Evolutionary conservation across 2,329 filamentous ascomycete genomes (phyloP).

Genomic region (Tolypocladium guangdongense): DNA sequence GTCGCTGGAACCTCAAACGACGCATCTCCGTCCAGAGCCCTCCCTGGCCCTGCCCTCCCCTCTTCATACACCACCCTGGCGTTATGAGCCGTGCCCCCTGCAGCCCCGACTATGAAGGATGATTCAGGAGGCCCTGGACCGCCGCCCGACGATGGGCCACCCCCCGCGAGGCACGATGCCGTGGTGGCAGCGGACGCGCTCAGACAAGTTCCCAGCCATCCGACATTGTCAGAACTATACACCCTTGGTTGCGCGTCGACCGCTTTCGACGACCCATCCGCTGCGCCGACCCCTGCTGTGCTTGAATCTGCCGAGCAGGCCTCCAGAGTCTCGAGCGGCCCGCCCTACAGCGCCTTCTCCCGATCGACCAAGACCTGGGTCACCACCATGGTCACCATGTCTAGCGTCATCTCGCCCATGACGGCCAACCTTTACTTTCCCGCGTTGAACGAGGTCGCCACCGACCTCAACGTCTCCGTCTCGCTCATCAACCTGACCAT

Average conservation of each 20-base stretch:
- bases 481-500: slow-evolving; percentile 36
- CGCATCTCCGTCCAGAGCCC: not conserved
- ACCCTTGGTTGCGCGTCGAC: not conserved
- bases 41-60: not conserved
- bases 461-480: slow-evolving; percentile 26
- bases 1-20: not conserved
- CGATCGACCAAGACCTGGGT: slow-evolving; percentile 38
- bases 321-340: slow-evolving; percentile 10
- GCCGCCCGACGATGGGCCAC: not conserved
- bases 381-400: slow-evolving; percentile 38
- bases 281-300: not conserved
- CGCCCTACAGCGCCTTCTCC: slow-evolving; percentile 18
- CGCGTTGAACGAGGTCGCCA: slow-evolving; percentile 27
- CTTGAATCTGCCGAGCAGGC: slow-evolving; percentile 7
- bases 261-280: not conserved
- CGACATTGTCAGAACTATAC: not conserved
- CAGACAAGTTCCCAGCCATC: not conserved
- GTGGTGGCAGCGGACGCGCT: not conserved
- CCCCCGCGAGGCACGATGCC: not conserved
- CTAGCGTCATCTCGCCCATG: slow-evolving; percentile 45
- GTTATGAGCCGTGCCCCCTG: not conserved
- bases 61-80: not conserved
- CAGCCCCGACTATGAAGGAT: not conserved
- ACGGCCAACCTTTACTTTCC: slow-evolving; percentile 48
- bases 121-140: not conserved